Evolutionary conservation across 768 basidiomycete species (phyloP), one percentile per base, ranked within the genome.

Genomic region (Lactifluus pinguis): DNA sequence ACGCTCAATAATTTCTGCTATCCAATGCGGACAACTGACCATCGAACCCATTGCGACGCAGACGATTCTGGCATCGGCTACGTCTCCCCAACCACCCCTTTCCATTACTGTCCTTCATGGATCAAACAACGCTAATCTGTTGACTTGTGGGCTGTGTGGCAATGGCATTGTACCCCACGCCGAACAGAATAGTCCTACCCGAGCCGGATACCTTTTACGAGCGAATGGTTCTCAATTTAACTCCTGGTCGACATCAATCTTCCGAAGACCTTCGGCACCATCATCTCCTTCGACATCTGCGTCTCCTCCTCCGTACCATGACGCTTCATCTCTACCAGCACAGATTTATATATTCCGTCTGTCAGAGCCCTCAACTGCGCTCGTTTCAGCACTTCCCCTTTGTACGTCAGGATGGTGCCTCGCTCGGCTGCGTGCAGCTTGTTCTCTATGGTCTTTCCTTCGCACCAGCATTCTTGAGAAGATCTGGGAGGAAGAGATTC

Each of bases 331-430:
- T 54, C 72, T 66, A 25, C 70, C 66, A n/a, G 66, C 66, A 25
- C 83, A 84, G 65, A 74, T 89, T 0, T 82, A 84, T 69, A 79
- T 89, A 45, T 90, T 89, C 78, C 83, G 85, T 63, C 72, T 88
- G n/a, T 71, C 75, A 15, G 65, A 71, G 38, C 68, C 73, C 1
- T 58, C 71, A 65, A 36, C 71, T 68, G 13, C 64, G 67, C 4
- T 67, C 65, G 48, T 64, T 69, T 38, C 69, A 67, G 51, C 63
- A 67, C 21, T 65, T 59, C 91, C 94, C 1, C 76, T 97, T 2
- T 97, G 93, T 68, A 75, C 80, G 11, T 82, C 81, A 17, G 85
- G 89, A n/a, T 95, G 92, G 86, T 95, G 93, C 70, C 76, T 95
- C 15, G 75, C 80, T 6, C 82, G 94, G 8, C 76, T 97, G 19